Evolutionary conservation across 1,284 basidiomycete species (phyloP).

Genomic region (Tylopilus microsporus): DNA sequence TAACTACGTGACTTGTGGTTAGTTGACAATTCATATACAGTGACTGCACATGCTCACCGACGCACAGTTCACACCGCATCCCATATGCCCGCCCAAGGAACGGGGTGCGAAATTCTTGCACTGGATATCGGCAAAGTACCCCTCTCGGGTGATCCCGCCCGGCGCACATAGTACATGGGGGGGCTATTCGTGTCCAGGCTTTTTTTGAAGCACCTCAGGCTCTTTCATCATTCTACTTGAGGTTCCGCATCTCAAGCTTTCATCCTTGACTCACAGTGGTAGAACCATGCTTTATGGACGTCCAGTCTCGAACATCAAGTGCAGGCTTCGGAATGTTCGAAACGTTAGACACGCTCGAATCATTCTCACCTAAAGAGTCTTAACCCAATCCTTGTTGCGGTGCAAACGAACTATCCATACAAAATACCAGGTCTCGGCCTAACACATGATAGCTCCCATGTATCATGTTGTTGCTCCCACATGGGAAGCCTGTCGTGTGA

Average conservation of each 20-base stretch:
- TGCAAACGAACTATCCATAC: neutral
- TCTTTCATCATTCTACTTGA: neutral
- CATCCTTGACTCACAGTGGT: neutral
- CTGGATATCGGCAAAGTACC: neutral
- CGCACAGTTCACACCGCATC: neutral
- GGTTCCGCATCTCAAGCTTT: neutral
- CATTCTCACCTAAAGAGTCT: neutral
- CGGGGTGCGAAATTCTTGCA: neutral
- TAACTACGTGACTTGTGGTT: neutral
- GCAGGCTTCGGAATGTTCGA: neutral
- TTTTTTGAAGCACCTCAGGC: neutral
- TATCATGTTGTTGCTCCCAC: slow-evolving; percentile 5
- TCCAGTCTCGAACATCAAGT: neutral
- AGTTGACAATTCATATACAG: neutral
- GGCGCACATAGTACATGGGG: neutral
- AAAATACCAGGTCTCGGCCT: neutral
- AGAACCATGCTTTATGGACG: neutral
- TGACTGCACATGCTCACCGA: neutral
- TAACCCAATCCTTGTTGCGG: neutral
- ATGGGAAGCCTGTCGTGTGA: neutral
- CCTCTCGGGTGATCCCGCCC: no score
- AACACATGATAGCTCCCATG: neutral
- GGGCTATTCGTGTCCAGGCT: neutral
- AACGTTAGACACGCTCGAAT: neutral
- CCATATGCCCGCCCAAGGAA: neutral